These are phyloP conservation scores for Exophiala viscosa DNA, from an alignment of 2,329 filamentous ascomycete species.

Conservation along the genomic window DNA sequence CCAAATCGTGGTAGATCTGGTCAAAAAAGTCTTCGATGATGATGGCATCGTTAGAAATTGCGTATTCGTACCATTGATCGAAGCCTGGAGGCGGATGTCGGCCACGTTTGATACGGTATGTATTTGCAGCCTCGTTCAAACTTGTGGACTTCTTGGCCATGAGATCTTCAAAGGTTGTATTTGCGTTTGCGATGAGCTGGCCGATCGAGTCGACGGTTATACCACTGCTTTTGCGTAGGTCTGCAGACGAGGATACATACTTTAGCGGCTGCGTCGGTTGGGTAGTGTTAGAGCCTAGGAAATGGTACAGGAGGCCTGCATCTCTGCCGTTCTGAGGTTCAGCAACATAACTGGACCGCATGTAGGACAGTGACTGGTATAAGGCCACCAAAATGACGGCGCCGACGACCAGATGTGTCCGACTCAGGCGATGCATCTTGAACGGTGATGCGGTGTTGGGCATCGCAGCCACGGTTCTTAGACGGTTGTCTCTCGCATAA, in stretches of 20 bases:
- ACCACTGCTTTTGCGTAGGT: too few species aligned
- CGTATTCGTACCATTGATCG: constrained; percentile 47
- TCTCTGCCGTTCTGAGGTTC: not conserved
- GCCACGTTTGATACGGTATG: constrained; percentile 44
- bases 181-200: not conserved
- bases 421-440: not conserved
- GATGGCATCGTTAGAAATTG: constrained; percentile 39
- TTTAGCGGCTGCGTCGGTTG: not conserved
- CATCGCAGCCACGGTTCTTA: not conserved
- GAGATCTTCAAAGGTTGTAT: constrained; percentile 17
- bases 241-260: too few species aligned
- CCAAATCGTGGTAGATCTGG: constrained; percentile 49
- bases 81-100: constrained; percentile 51
- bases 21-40: constrained; percentile 52
- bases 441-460: not conserved
- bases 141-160: constrained; percentile 35
- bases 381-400: not conserved
- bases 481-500: not conserved
- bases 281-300: not conserved
- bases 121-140: constrained; percentile 37
- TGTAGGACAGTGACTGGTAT: not conserved
- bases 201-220: not conserved
- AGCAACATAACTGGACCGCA: not conserved
- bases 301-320: too few species aligned
- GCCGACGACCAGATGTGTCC: not conserved